These are phyloP conservation scores for Colletotrichum truncatum DNA, from an alignment of 2,329 filamentous ascomycete genomes.

Conservation along the genomic window DNA sequence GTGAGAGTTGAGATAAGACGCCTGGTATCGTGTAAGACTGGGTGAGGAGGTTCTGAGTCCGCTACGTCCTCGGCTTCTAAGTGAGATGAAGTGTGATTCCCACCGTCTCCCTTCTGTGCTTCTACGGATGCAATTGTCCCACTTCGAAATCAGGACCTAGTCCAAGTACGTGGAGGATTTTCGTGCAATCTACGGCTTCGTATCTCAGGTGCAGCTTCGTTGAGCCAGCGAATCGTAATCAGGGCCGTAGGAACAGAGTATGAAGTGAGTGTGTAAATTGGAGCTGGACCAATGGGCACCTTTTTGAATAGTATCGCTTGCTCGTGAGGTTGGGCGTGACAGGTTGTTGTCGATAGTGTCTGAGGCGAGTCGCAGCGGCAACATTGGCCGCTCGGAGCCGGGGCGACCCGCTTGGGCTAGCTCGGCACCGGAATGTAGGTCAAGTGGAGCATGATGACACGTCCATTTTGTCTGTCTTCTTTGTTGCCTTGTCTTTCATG, in stretches of 20 bases:
- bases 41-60: too few species aligned
- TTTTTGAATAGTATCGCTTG: neutral
- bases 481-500: neutral
- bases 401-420: conserved; percentile 3
- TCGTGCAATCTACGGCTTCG: neutral
- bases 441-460: conserved; percentile 27
- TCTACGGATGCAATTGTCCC: neutral
- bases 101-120: neutral
- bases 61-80: too few species aligned
- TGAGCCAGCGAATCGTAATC: neutral
- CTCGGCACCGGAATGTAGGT: conserved; percentile 20
- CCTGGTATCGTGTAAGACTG: neutral
- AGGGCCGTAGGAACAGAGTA: too few species aligned
- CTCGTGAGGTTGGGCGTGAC: neutral
- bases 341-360: neutral
- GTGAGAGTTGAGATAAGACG: too few species aligned
- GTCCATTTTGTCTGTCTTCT: conserved; percentile 1
- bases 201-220: neutral
- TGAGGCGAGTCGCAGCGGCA: neutral
- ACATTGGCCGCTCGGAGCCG: conserved; percentile 10
- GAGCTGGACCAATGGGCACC: neutral
- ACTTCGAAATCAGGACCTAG: neutral
- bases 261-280: neutral
- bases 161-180: neutral
- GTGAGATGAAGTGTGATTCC: too few species aligned